Percentiles rank a stretch among this genome's conserved stretches.
phyloP scores from a whole-genome alignment of 2,329 filamentous ascomycete species.

The Monilinia aucupariae region DNA sequence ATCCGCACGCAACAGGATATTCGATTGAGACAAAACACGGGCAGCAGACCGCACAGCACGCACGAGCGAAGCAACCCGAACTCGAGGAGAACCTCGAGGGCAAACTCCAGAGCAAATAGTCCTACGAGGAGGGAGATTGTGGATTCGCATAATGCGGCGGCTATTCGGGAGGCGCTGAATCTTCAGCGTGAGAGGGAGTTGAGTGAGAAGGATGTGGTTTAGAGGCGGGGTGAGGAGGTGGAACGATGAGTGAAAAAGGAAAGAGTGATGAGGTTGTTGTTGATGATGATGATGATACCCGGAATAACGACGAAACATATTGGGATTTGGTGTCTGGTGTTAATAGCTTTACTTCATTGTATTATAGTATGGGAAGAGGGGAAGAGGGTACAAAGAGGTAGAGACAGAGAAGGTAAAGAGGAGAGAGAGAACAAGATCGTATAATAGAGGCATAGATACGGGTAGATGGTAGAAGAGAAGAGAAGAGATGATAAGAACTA shows the following conservation, averaged over 20 bases:
- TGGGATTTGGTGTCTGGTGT: neutral
- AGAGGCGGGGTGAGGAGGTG: neutral
- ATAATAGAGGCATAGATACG: neutral
- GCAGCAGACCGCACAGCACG: constrained; percentile 18
- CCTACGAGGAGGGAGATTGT: neutral
- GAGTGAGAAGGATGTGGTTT: neutral
- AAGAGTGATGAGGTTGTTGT: neutral
- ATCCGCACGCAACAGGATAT: constrained; percentile 25
- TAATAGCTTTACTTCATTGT: neutral
- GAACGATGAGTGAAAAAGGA: neutral
- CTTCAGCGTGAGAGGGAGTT: neutral
- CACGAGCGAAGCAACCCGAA: constrained; percentile 3
- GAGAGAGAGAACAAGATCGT: neutral
- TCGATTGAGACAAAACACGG: constrained; percentile 24
- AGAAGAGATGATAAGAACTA: too few species aligned
- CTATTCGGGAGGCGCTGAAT: neutral
- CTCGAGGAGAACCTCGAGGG: constrained; percentile 11
- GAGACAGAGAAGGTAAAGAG: too few species aligned
- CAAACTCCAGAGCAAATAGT: constrained; percentile 16
- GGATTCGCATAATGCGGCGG: neutral
- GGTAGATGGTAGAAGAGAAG: neutral
- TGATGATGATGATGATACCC: neutral
- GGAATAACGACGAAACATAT: neutral
- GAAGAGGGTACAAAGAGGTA: neutral
- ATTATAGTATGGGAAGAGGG: neutral